Evolutionary conservation across 805 yeast species (phyloP).

Genomic region (Wickerhamomyces bovis): DNA sequence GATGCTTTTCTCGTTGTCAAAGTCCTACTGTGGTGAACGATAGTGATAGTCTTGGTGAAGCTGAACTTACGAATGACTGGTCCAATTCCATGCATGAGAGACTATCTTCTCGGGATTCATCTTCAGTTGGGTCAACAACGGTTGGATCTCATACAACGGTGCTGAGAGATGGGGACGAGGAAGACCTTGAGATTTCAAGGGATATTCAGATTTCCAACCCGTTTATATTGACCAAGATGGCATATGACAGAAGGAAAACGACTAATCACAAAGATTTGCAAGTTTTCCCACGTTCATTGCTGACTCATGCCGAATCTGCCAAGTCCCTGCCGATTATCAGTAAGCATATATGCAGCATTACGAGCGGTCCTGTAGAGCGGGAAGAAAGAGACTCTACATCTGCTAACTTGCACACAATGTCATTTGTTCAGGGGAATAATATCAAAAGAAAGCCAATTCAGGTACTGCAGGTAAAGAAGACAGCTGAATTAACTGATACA

Average conservation of each 20-base stretch:
- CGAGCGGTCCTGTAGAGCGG: too few species aligned
- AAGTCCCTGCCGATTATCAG: too few species aligned
- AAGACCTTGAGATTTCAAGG: conserved; percentile 7
- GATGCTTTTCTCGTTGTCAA: neutral
- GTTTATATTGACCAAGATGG: conserved; percentile 15
- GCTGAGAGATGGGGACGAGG: conserved; percentile 2
- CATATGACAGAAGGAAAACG: neutral
- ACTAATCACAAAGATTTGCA: too few species aligned
- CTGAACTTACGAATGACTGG: conserved; percentile 5
- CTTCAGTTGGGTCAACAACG: neutral
- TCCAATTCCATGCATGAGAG: conserved; percentile 6
- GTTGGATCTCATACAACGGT: neutral
- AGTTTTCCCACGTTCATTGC: too few species aligned
- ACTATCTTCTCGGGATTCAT: conserved; percentile 3
- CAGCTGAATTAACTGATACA: too few species aligned
- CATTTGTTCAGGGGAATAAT: too few species aligned
- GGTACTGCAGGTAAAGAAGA: too few species aligned
- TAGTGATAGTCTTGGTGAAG: neutral
- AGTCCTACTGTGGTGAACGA: neutral
- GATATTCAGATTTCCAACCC: conserved; percentile 20
- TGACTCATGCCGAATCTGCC: too few species aligned
- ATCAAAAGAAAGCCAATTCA: too few species aligned
- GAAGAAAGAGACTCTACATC: too few species aligned
- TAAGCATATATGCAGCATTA: too few species aligned
- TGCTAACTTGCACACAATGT: too few species aligned